Conservation (phyloP, 306 rosid genomes). For the Medicago ruthenica region DNA sequence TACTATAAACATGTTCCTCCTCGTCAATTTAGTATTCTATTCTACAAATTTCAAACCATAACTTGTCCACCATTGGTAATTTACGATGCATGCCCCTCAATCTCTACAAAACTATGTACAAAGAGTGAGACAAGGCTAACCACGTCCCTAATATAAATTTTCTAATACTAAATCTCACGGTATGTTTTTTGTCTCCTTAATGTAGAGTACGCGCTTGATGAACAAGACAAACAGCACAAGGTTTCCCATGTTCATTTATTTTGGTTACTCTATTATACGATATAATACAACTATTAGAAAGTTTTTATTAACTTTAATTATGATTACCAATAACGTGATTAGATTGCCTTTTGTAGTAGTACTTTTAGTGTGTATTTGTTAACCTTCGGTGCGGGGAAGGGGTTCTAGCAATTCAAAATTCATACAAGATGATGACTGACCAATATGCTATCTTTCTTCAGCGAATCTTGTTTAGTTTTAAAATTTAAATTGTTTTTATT, state of each 20-base stretch:
- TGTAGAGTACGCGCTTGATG: not conserved
- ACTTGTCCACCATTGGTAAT: constrained; percentile 40
- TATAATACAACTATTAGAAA: not conserved
- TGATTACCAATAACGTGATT: not conserved
- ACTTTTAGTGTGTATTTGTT: too few species aligned
- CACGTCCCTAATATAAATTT: too few species aligned
- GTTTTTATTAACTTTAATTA: not conserved
- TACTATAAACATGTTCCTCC: not conserved
- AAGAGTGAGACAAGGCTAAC: too few species aligned
- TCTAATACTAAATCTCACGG: not conserved
- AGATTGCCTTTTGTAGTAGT: not conserved
- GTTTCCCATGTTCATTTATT: constrained; percentile 21
- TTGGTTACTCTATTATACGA: constrained; percentile 6
- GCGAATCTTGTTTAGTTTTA: too few species aligned
- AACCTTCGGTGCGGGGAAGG: too few species aligned
- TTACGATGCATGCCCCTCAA: constrained; percentile 34
- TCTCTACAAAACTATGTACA: too few species aligned
- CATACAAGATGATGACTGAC: rapidly evolving
- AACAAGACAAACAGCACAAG: constrained; percentile 4
- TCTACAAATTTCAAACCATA: constrained; percentile 9
- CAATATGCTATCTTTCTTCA: too few species aligned
- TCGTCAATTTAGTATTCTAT: constrained; percentile 8
- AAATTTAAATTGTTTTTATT: too few species aligned
- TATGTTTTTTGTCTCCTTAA: not conserved
- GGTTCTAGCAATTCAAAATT: too few species aligned